Evolutionary conservation across 345 rosid species (phyloP).

Genomic region (Toxicodendron radicans): DNA sequence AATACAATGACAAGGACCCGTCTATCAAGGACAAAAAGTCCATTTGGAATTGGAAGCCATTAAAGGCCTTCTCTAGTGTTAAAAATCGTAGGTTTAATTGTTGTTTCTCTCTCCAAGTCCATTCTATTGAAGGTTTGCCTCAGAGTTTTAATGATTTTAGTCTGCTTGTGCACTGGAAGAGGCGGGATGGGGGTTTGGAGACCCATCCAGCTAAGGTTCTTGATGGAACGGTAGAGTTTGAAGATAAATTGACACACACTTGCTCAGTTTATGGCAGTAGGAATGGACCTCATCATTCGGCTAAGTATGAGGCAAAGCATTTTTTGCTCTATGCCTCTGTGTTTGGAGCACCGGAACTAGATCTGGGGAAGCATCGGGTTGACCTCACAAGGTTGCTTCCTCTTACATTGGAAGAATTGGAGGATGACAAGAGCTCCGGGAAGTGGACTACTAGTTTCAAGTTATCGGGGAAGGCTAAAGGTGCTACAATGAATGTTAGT

Average conservation of each 20-base stretch:
- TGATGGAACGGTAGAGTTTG: slow-evolving; percentile 68
- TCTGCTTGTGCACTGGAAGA: slow-evolving; percentile 84
- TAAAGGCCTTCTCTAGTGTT: slow-evolving; percentile 69
- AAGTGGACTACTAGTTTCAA: slow-evolving; percentile 91
- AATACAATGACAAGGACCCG: slow-evolving; percentile 35
- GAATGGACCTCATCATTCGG: slow-evolving; percentile 84
- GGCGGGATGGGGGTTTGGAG: slow-evolving; percentile 69
- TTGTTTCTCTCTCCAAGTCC: slow-evolving; percentile 79
- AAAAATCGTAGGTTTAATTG: slow-evolving; percentile 70
- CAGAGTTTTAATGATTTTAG: slow-evolving; percentile 47
- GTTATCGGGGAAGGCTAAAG: slow-evolving; percentile 77
- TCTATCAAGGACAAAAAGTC: slow-evolving; percentile 77
- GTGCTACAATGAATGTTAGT: slow-evolving; percentile 77
- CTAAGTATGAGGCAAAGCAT: slow-evolving; percentile 94
- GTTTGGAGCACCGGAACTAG: slow-evolving; percentile 63
- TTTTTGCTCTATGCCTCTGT: slow-evolving; percentile 73
- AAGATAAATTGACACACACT: slow-evolving; percentile 65
- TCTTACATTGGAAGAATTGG: slow-evolving; percentile 85
- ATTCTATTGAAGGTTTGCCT: slow-evolving; percentile 68
- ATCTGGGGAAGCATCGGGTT: slow-evolving; percentile 94
- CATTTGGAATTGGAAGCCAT: slow-evolving; percentile 86
- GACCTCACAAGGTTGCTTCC: slow-evolving; percentile 93
- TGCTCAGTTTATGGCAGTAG: slow-evolving; percentile 80
- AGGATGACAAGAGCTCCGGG: slow-evolving; percentile 87
- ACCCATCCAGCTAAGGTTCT: slow-evolving; percentile 63